Evolutionary conservation across 495 filamentous ascomycete genomes (phyloP), one percentile per base, ranked within the genome.

Genomic region (Aspergillus bertholletiae): DNA sequence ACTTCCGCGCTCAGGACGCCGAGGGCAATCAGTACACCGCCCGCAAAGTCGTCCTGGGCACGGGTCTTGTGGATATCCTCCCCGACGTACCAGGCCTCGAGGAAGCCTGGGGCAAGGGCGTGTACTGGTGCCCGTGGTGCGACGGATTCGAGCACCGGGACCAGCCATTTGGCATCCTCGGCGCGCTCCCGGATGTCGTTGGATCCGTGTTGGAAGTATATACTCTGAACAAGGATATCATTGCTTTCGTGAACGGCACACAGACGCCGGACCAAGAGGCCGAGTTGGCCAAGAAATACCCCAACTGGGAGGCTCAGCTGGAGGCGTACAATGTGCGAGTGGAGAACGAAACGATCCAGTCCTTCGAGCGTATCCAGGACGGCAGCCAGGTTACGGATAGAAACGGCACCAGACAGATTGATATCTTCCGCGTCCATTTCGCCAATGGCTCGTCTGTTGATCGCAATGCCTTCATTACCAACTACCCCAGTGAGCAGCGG

Each of bases 111-210:
- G 81, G 81, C 28, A 73, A 82, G 58, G 80, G 81, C 49, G 78
- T 82, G 53, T 84, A 72, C 64, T 83, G 80, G 80, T 84, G 81
- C 49, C 80, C 80, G 0, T 84, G 81, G 81, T 84, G 81, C 58
- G 81, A 84, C 60, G 81, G 81, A 11, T 80, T 75, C 55, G 81
- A 84, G 63, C 79, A 83, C 68, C 74, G 74, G 0, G 78, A 81
- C 58, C 77, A 83, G 58, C 55, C 79, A 5, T 73, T 84, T 9
- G 81, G 80, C 0, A 71, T 83, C 32, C 65, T 84, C 1, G 75
- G 72, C 20, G 54, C 59, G 23, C 62, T 83, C 0, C 60, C 63
- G 11, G 73, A 81, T 46, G 69, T 72, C 17, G 62, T 77, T 6
- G 64, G 65, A 37, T 65, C 66, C 1, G 72, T 80, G 0, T 61